Evolutionary conservation across 805 yeast species (phyloP).

Genomic region (Teunomyces panamensis): DNA sequence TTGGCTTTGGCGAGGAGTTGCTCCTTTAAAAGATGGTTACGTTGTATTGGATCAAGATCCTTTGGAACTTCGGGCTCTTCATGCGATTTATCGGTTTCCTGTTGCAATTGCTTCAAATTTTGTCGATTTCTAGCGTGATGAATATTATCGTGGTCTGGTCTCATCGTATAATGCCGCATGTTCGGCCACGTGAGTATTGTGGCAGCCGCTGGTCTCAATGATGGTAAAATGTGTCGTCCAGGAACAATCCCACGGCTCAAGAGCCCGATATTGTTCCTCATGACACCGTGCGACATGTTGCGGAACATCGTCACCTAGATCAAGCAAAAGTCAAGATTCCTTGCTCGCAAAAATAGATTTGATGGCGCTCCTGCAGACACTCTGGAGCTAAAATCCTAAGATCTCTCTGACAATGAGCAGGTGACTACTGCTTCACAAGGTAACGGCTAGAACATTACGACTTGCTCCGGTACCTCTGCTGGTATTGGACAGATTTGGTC

Average conservation of each 20-base stretch:
- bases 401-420: too few species aligned
- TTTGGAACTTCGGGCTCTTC: not conserved
- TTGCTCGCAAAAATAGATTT: not conserved
- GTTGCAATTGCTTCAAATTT: not conserved
- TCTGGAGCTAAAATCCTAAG: not conserved
- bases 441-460: too few species aligned
- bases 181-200: not conserved
- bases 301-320: not conserved
- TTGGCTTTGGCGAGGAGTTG: conserved; percentile 26
- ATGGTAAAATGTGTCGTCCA: not conserved
- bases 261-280: not conserved
- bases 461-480: too few species aligned
- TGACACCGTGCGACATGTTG: not conserved
- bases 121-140: not conserved
- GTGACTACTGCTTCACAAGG: too few species aligned
- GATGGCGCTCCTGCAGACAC: conserved; percentile 3
- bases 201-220: not conserved
- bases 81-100: not conserved
- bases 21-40: conserved; percentile 18
- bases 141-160: not conserved
- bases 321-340: not conserved
- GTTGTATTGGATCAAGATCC: conserved; percentile 6
- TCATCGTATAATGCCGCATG: conserved; percentile 1
- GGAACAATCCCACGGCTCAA: not conserved
- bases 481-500: too few species aligned